Base-by-base conservation (phyloP, 2,329 filamentous ascomycete genomes). In the Fusarium scirpi region DNA sequence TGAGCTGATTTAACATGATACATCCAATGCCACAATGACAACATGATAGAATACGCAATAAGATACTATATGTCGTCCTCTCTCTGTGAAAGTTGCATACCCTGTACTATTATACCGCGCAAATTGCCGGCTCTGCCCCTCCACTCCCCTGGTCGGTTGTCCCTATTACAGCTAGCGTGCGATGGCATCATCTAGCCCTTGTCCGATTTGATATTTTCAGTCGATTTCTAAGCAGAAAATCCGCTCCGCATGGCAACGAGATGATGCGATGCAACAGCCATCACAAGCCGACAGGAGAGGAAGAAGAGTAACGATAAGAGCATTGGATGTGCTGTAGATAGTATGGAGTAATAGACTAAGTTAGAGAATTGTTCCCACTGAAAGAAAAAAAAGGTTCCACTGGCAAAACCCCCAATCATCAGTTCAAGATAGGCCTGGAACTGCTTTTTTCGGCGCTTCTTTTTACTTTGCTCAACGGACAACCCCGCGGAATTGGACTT, bases 141-240 rank as follows among this genome's bases (percentile, higher is more conserved):
- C 41, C 41, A 27, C 22, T 18, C 25, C 9, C 27, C 18, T 55
- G 56, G 59, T 52, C 34, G n/a, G 15, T 58, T 5, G 32, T 20
- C 20, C 67, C 62, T 47, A 34, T 67, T 69, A 40, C 40, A 74
- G 64, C 60, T 74, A 74, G 71, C 71, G 71, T 30, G 38, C 9
- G 64, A 75, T 75, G 67, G 65, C 73, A 74, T 67, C 70, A 75
- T 75, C 65, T 41, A 54, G 58, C 61, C 72, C 54, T 55, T 49
- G 46, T 69, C 72, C 55, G 67, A 73, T 74, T 70, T 69, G 69
- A 62, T 45, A 53, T 30, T 29, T 29, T 47, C 16, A 25, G 43
- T 43, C 69, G 73, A 75, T 75, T 75, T 75, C 73, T 75, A 75
- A 75, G 73, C 73, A 75, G 32, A 58, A 63, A 64, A 60, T 52